These are phyloP conservation scores for Kalmusia sp. DNA, from an alignment of 2,329 filamentous ascomycete genomes.

Conservation along the genomic window DNA sequence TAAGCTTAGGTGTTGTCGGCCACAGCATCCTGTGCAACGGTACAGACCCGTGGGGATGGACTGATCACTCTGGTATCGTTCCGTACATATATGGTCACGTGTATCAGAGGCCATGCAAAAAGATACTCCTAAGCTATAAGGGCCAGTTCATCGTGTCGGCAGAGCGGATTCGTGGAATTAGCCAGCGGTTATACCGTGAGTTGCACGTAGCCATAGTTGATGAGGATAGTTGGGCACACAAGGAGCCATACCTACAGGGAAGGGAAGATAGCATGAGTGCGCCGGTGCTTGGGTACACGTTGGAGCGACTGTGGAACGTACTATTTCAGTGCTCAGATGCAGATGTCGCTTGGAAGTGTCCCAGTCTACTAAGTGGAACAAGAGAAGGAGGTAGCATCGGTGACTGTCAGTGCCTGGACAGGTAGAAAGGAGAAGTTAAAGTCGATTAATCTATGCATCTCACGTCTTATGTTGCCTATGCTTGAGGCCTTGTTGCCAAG, in stretches of 20 bases:
- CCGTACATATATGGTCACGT: too few relatives aligned
- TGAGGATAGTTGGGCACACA: constrained; percentile 23
- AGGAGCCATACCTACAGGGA: constrained; percentile 17
- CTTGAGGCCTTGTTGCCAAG: too few relatives aligned
- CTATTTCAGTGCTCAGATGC: constrained; percentile 23
- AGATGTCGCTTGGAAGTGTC: constrained; percentile 26
- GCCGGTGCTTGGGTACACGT: constrained; percentile 23
- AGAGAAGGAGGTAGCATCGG: constrained; percentile 16
- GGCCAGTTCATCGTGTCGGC: constrained; percentile 56
- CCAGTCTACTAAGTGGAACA: constrained; percentile 20
- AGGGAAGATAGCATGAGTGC: constrained; percentile 18
- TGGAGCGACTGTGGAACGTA: constrained; percentile 29
- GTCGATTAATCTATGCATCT: too few relatives aligned
- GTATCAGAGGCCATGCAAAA: too few relatives aligned
- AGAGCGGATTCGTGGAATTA: constrained; percentile 45
- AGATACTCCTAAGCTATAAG: constrained; percentile 49
- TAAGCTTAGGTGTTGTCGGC: constrained; percentile 49
- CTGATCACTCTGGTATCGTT: constrained; percentile 43
- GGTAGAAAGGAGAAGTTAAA: too few relatives aligned
- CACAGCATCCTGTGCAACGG: constrained; percentile 48
- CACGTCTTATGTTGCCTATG: too few relatives aligned
- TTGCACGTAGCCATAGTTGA: constrained; percentile 25
- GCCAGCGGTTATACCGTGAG: constrained; percentile 38
- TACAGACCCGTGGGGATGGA: too few relatives aligned
- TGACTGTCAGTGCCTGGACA: constrained; percentile 28